These are phyloP conservation scores for Cryomyces minteri DNA, from an alignment of 495 filamentous ascomycete genomes.

Conservation along the genomic window DNA sequence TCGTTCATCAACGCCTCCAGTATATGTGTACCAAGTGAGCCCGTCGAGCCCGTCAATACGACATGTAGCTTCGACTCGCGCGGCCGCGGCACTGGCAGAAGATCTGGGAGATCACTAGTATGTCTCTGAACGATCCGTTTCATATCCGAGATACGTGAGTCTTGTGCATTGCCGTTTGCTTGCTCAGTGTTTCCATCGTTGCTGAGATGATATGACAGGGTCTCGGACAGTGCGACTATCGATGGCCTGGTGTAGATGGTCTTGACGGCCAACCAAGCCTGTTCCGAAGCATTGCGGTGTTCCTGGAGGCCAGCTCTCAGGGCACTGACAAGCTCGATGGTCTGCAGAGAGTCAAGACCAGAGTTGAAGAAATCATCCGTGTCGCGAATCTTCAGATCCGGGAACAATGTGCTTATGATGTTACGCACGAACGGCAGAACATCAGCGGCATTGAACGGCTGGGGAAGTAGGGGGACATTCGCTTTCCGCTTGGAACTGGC, in stretches of 20 bases:
- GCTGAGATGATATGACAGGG: too few species aligned
- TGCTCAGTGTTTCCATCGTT: too few species aligned
- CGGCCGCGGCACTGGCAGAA: not conserved
- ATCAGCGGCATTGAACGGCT: too few species aligned
- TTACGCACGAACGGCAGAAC: not conserved
- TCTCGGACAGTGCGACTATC: not conserved
- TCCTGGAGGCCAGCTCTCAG: slow-evolving; percentile 16
- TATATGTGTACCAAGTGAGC: not conserved
- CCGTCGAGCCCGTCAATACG: too few species aligned
- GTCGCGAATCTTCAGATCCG: too few species aligned
- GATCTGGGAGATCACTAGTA: not conserved
- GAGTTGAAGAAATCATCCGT: not conserved
- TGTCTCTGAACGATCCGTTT: too few species aligned
- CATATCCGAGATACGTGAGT: too few species aligned
- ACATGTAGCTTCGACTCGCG: too few species aligned
- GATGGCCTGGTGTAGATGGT: not conserved
- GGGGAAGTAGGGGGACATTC: too few species aligned
- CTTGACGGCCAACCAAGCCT: not conserved
- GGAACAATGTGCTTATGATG: not conserved
- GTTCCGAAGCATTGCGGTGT: slow-evolving; percentile 5
- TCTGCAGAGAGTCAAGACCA: not conserved
- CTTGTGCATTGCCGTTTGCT: too few species aligned
- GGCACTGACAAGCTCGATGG: slow-evolving; percentile 6
- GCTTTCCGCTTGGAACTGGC: slow-evolving; percentile 8
- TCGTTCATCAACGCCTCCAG: not conserved